These are phyloP conservation scores for Fomitopsis palustris DNA, from an alignment of 1,284 basidiomycete species.

Conservation along the genomic window DNA sequence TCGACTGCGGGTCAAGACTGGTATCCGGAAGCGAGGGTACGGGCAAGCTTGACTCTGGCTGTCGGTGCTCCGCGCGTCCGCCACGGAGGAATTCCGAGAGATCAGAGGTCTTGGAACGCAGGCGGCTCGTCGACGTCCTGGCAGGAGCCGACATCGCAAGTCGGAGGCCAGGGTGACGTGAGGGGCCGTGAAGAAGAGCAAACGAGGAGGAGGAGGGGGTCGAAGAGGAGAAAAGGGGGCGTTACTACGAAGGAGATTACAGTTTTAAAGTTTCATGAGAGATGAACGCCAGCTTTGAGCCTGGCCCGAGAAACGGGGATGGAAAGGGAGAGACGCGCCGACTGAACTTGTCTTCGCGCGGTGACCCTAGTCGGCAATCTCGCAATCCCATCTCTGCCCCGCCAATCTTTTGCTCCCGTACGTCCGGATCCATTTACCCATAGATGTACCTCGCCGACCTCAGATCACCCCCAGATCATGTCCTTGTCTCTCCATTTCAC, in stretches of 20 bases:
- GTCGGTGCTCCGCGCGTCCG: constrained; percentile 10
- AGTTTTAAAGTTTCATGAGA: constrained; percentile 7
- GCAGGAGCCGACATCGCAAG: constrained; percentile 18
- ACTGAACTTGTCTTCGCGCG: not conserved
- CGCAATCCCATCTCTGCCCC: not conserved
- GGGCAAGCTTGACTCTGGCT: constrained; percentile 14
- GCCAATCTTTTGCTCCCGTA: not conserved
- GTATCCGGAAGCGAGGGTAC: constrained; percentile 11
- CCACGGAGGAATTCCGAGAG: constrained; percentile 30
- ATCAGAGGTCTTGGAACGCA: constrained; percentile 33
- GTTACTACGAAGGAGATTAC: constrained; percentile 1
- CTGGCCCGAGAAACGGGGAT: constrained; percentile 1
- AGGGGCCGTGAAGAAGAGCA: constrained; percentile 2
- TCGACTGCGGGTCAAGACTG: constrained; percentile 16
- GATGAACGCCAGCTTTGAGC: not conserved
- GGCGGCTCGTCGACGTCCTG: constrained; percentile 18
- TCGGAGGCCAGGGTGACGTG: not conserved
- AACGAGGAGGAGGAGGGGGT: not conserved
- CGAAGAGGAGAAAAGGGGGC: not conserved
- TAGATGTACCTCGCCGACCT: not conserved
- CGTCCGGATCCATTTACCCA: not conserved
- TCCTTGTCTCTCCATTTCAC: not conserved
- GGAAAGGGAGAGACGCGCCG: not conserved
- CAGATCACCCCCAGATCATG: not conserved
- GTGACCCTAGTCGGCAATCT: constrained; percentile 1